phyloP scores from a whole-genome alignment of 169 alveolate species.

The Babesia bigemina region DNA sequence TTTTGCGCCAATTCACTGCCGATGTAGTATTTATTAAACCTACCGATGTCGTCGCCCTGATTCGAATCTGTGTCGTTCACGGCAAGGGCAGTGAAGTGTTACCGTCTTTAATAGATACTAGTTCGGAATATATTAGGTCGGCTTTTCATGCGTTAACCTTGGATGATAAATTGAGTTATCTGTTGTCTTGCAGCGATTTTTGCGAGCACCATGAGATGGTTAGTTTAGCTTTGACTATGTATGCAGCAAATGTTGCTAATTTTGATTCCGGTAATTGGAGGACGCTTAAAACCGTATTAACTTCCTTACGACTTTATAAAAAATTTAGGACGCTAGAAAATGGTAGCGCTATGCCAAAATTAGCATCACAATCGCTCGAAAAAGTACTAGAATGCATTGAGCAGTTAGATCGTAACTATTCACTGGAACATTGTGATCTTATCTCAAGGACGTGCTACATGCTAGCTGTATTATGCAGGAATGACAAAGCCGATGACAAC shows the following conservation, averaged over 20 bases:
- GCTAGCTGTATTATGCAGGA: background rate
- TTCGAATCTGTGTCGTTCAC: constrained; percentile 11
- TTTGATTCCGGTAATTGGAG: background rate
- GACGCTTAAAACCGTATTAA: constrained; percentile 5
- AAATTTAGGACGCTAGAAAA: background rate
- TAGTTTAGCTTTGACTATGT: background rate
- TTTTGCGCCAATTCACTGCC: constrained; percentile 10
- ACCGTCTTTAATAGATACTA: background rate
- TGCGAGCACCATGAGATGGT: background rate
- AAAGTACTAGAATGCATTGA: background rate
- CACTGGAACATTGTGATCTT: background rate
- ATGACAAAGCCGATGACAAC: background rate
- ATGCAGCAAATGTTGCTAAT: background rate
- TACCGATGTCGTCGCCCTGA: background rate
- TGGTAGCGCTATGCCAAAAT: background rate
- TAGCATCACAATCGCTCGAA: background rate
- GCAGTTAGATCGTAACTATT: background rate
- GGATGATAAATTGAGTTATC: constrained; percentile 19
- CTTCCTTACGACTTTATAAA: constrained; percentile 13
- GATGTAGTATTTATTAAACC: constrained; percentile 35
- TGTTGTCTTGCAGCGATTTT: background rate
- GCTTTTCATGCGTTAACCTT: background rate
- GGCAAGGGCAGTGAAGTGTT: background rate
- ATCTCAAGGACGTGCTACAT: background rate
- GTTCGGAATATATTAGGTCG: background rate